Evolutionary conservation across 208 protist species (phyloP), one percentile per base, ranked within the genome.

Genomic region (Tritrichomonas foetus): DNA sequence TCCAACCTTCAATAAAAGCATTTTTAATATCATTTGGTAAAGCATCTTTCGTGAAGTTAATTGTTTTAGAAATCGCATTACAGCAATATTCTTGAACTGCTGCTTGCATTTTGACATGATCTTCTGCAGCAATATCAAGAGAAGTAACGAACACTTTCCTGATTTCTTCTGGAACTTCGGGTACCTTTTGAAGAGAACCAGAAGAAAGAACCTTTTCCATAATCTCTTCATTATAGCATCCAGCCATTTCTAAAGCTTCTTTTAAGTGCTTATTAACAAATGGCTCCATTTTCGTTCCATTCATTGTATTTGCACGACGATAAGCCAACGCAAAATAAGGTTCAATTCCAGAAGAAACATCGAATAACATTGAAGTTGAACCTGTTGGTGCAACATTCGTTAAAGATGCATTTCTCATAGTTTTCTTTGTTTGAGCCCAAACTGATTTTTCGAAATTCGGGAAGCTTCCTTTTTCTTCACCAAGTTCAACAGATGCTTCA

Each of bases 311-410:
- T 3, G 33, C n/a, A 20, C 69, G 22, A 14, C 69, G 22, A 36
- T 78, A 78, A 14, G 69, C 69, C 2, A 78, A 36, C 2, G 69
- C 69, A 44, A 78, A 78, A 36, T 78, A 78, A 47, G 69, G 69
- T 36, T 78, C 69, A 44, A 78, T 36, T 22, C 69, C 69, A 47
- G 69, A 78, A 47, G 69, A 78, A 78, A 78, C 69, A 36, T 78
- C 69, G 1, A 78, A 14, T 41, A 78, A 36, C 69, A 78, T 78
- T 2, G 69, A 78, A 47, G 69, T 44, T 3, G 69, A 78, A 41
- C 69, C 69, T 47, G 69, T 78, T 47, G 69, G 69, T 41, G 69
- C 69, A 47, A 78, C 69, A 44, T 78, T 78, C 22, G 69, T 78
- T 22, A 78, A 36, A 14, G 69, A 78, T 14, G 69, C 69, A 36